Conservation (phyloP, 331 rosid genomes). For the Prunus yedoensis region DNA sequence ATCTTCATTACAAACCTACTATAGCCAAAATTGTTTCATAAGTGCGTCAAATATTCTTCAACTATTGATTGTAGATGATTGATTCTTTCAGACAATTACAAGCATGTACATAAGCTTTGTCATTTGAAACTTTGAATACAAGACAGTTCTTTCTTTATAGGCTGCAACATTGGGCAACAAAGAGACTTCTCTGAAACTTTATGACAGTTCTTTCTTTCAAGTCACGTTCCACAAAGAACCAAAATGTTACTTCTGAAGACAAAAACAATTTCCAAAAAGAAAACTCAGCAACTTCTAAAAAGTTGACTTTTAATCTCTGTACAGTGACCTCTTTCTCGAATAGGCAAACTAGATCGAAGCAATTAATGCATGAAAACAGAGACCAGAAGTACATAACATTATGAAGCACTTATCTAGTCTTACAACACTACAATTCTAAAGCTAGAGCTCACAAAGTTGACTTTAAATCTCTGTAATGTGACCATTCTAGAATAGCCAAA, state of each 20-base stretch:
- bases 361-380: too few species aligned
- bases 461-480: too few species aligned
- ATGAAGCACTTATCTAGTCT: too few species aligned
- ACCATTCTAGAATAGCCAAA: too few species aligned
- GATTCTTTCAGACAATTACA: constrained; percentile 19
- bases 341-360: not conserved
- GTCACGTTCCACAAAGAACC: too few species aligned
- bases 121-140: not conserved
- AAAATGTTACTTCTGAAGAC: too few species aligned
- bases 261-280: not conserved
- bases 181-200: too few species aligned
- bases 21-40: constrained; percentile 28
- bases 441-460: too few species aligned
- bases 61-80: constrained; percentile 19
- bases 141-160: not conserved
- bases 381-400: too few species aligned
- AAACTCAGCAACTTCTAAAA: not conserved
- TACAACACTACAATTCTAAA: too few species aligned
- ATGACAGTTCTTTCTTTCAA: too few species aligned
- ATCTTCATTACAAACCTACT: constrained; percentile 20
- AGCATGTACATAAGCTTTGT: not conserved
- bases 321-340: not conserved
- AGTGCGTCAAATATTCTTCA: constrained; percentile 15
- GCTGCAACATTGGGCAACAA: not conserved
- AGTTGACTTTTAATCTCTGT: not conserved